Percentiles rank a stretch among this genome's conserved stretches.
These are phyloP conservation scores for Cytospora leucostoma DNA, from an alignment of 2,329 filamentous ascomycete species.

Conservation along the genomic window DNA sequence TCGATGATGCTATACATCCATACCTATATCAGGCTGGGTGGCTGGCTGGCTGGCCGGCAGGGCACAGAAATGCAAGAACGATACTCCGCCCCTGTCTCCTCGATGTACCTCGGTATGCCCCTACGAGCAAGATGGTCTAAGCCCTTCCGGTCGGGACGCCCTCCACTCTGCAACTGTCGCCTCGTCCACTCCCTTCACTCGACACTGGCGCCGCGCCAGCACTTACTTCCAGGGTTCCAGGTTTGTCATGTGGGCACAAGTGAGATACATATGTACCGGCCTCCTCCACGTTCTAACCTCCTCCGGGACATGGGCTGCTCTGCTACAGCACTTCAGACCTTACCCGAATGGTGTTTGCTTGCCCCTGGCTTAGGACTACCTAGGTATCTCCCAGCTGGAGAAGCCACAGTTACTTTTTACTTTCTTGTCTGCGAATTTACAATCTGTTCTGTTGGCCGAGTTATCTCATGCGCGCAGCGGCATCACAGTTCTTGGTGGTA, in stretches of 20 bases:
- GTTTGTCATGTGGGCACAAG: neutral
- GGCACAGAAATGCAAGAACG: no score
- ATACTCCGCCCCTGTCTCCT: no score
- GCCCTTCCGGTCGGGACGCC: conserved; percentile 15
- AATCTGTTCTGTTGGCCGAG: neutral
- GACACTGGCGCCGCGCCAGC: conserved; percentile 8
- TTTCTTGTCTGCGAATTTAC: conserved; percentile 7
- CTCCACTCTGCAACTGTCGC: conserved; percentile 9
- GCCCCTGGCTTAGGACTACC: conserved; percentile 18
- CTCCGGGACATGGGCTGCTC: conserved; percentile 14
- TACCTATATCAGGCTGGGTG: neutral
- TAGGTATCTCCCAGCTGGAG: conserved; percentile 19
- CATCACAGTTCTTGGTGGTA: no score
- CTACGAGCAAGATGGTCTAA: neutral
- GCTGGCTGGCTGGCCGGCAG: no score
- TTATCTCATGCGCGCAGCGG: conserved; percentile 15
- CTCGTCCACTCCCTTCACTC: conserved; percentile 6
- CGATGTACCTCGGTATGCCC: neutral
- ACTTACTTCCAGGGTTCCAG: neutral
- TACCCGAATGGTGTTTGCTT: conserved; percentile 18
- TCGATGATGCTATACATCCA: no score
- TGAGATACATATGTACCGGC: conserved; percentile 12
- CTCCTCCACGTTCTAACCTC: conserved; percentile 7
- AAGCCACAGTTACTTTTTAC: conserved; percentile 24
- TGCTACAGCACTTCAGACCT: conserved; percentile 1